Conservation (phyloP, 2,329 filamentous ascomycete species). For the Cercospora beticola region DNA sequence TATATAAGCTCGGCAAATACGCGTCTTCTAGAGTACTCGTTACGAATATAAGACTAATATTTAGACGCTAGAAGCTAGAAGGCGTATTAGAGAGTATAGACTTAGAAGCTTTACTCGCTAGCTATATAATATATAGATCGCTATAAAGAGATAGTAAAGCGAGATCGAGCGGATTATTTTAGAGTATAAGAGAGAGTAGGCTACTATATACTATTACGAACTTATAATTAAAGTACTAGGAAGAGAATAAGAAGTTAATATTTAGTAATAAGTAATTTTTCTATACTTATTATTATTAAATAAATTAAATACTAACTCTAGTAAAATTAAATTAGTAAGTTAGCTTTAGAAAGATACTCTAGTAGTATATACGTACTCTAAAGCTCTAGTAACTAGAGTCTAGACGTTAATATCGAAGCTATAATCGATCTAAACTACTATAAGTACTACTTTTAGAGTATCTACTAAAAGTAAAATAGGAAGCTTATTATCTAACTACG, state of each 20-base stretch:
- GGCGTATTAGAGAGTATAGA: not conserved
- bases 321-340: not conserved
- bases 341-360: not conserved
- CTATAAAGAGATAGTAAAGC: not conserved
- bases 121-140: not conserved
- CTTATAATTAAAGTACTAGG: not conserved
- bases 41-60: not conserved
- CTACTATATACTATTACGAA: not conserved
- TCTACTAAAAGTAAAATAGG: not conserved
- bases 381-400: not conserved
- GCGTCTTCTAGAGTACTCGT: not conserved
- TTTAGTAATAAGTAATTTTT: not conserved
- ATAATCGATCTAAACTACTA: not conserved
- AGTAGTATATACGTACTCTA: not conserved
- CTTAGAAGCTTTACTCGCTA: not conserved
- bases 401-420: not conserved
- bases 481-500: not conserved
- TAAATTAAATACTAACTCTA: not conserved
- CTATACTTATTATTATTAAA: not conserved
- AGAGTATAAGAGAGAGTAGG: not conserved
- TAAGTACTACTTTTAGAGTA: not conserved
- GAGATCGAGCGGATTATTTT: not conserved
- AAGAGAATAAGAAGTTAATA: not conserved
- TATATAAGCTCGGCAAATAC: not conserved
- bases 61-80: not conserved